Conservation (phyloP, 2,329 filamentous ascomycete genomes). For the Tolypocladium paradoxum region DNA sequence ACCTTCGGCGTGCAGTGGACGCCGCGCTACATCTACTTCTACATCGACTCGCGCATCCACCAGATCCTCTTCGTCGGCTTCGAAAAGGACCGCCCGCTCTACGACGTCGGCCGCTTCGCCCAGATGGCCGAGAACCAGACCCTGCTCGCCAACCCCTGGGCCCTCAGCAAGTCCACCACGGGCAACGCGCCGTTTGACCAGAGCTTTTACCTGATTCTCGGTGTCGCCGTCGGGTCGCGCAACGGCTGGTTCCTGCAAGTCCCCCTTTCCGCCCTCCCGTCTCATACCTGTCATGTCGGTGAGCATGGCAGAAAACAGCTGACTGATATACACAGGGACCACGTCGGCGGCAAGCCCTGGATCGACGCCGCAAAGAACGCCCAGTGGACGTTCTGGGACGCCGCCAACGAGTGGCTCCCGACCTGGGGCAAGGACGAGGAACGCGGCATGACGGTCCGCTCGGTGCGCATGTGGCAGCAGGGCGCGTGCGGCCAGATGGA, state of each 20-base stretch:
- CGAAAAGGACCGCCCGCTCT: slow-evolving; percentile 22
- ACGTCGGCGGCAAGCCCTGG: slow-evolving; percentile 34
- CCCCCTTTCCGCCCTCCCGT: background rate
- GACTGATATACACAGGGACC: slow-evolving; percentile 20
- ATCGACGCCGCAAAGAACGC: slow-evolving; percentile 28
- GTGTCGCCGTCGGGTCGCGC: slow-evolving; percentile 37
- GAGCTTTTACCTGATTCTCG: slow-evolving; percentile 38
- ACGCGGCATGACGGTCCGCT: slow-evolving; percentile 33
- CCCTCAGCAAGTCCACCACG: slow-evolving; percentile 19
- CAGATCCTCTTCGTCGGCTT: slow-evolving; percentile 28
- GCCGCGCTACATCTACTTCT: slow-evolving; percentile 41
- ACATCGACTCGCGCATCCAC: slow-evolving; percentile 32
- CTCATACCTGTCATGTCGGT: background rate
- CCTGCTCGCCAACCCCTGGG: slow-evolving; percentile 33
- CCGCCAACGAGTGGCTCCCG: slow-evolving; percentile 28
- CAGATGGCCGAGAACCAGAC: slow-evolving; percentile 28
- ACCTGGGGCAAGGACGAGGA: slow-evolving; percentile 33
- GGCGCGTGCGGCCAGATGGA: slow-evolving; percentile 8
- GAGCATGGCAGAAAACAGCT: background rate
- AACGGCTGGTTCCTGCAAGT: slow-evolving; percentile 37
- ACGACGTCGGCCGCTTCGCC: slow-evolving; percentile 30
- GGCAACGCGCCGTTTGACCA: slow-evolving; percentile 41
- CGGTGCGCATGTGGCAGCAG: slow-evolving; percentile 35
- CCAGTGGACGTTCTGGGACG: slow-evolving; percentile 31
- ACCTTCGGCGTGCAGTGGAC: slow-evolving; percentile 44